Evolutionary conservation across 2,329 filamentous ascomycete species (phyloP).

Genomic region (Dothidotthia symphoricarpi): DNA sequence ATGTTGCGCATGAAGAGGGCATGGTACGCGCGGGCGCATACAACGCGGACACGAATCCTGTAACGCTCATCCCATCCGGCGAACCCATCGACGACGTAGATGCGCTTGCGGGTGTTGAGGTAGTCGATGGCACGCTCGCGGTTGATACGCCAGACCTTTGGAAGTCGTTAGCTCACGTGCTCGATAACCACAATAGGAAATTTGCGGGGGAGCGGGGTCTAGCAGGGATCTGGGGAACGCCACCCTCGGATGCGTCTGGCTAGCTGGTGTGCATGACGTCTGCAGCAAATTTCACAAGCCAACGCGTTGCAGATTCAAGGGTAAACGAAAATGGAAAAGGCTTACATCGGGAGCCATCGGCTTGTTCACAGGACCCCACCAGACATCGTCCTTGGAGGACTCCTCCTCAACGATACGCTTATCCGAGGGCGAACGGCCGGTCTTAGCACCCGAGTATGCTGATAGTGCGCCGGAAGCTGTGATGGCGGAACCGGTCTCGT

Average conservation of each 20-base stretch:
- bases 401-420: conserved; percentile 96
- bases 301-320: conserved; percentile 3
- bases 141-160: conserved; percentile 98
- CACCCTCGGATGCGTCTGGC: conserved; percentile 35
- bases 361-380: conserved; percentile 99
- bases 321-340: conserved; percentile 13
- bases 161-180: conserved; percentile 28
- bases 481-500: conserved; percentile 96
- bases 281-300: conserved; percentile 13
- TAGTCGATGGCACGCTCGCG: conserved; percentile 98
- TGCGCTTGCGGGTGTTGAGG: conserved; percentile 96
- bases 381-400: conserved; percentile 85
- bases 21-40: conserved; percentile 98
- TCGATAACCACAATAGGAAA: conserved; percentile 15
- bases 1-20: conserved; percentile 99
- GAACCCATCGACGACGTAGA: conserved; percentile 97
- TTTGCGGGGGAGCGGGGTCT: conserved; percentile 38
- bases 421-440: conserved; percentile 91
- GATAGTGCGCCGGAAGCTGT: conserved; percentile 92
- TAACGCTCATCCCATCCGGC: conserved; percentile 99
- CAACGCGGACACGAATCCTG: conserved; percentile 93
- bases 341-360: conserved; percentile 95
- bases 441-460: conserved; percentile 97
- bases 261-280: conserved; percentile 38
- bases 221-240: conserved; percentile 27